Conservation (phyloP, 2,329 filamentous ascomycete species). For the Fusarium buxicola region DNA sequence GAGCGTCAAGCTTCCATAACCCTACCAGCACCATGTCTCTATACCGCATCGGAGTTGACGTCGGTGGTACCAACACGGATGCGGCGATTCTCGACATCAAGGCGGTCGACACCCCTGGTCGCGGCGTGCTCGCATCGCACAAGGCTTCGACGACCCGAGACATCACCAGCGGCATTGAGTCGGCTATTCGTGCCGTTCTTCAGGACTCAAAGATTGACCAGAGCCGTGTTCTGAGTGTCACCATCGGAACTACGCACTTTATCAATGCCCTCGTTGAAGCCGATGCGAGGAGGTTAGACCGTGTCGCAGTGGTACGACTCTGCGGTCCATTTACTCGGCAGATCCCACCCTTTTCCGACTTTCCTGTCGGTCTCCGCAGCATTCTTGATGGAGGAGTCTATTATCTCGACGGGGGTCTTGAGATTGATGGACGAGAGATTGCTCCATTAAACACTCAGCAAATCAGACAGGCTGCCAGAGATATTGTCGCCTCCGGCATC, state of each 20-base stretch:
- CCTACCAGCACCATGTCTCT: slow-evolving; percentile 48
- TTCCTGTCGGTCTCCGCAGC: slow-evolving; percentile 53
- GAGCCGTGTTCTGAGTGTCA: slow-evolving; percentile 57
- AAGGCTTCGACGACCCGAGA: slow-evolving; percentile 63
- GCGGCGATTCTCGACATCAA: slow-evolving; percentile 58
- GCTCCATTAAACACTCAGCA: slow-evolving; percentile 52
- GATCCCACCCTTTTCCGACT: slow-evolving; percentile 60
- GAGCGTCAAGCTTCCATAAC: background rate
- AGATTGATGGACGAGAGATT: slow-evolving; percentile 62
- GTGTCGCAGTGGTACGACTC: slow-evolving; percentile 59
- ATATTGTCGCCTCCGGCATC: slow-evolving; percentile 53
- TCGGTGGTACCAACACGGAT: slow-evolving; percentile 58
- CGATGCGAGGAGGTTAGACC: slow-evolving; percentile 56
- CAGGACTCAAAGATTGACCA: slow-evolving; percentile 52
- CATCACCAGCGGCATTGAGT: slow-evolving; percentile 61
- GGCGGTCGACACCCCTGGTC: slow-evolving; percentile 48
- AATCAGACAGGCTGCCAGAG: slow-evolving; percentile 49
- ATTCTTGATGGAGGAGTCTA: slow-evolving; percentile 56
- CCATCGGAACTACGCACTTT: slow-evolving; percentile 63
- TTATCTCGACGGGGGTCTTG: slow-evolving; percentile 59
- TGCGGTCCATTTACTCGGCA: slow-evolving; percentile 59
- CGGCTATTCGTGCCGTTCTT: slow-evolving; percentile 58
- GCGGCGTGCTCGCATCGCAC: slow-evolving; percentile 59
- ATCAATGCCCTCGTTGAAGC: slow-evolving; percentile 62
- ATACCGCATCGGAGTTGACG: slow-evolving; percentile 59